Percentiles rank a stretch among this genome's conserved stretches.
phyloP scores from a whole-genome alignment of 495 filamentous ascomycete species.

The Penicillium bialowiezense region DNA sequence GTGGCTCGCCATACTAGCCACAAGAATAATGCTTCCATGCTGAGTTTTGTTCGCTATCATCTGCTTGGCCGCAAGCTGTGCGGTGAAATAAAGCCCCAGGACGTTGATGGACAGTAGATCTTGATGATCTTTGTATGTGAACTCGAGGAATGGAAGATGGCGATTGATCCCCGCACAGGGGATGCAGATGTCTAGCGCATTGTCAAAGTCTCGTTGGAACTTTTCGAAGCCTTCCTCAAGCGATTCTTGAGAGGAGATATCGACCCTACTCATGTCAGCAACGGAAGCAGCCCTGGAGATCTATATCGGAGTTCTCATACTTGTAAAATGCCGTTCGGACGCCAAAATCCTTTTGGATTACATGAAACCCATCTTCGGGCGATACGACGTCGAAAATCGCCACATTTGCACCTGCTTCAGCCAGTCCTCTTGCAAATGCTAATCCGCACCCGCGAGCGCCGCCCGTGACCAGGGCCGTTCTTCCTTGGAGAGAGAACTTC shows the following conservation, averaged over 20 bases:
- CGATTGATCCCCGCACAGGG: slow-evolving; percentile 41
- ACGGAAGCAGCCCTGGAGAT: slow-evolving; percentile 54
- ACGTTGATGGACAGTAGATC: slow-evolving; percentile 38
- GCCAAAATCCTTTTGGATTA: slow-evolving; percentile 29
- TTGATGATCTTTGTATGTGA: slow-evolving; percentile 40
- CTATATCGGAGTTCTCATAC: too few relatives aligned
- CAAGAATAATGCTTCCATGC: slow-evolving; percentile 45
- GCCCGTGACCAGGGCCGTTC: slow-evolving; percentile 80
- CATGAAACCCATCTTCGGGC: slow-evolving; percentile 24
- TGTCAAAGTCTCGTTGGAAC: slow-evolving; percentile 39
- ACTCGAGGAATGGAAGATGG: slow-evolving; percentile 37
- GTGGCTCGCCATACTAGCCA: slow-evolving; percentile 48
- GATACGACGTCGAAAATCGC: slow-evolving; percentile 58
- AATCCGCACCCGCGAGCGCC: slow-evolving; percentile 80
- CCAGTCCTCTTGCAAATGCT: slow-evolving; percentile 71
- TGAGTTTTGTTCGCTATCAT: slow-evolving; percentile 47
- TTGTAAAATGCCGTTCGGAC: slow-evolving; percentile 40
- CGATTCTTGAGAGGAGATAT: slow-evolving; percentile 56
- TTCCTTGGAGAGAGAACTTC: slow-evolving; percentile 41
- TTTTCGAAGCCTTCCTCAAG: slow-evolving; percentile 52
- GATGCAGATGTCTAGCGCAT: slow-evolving; percentile 40
- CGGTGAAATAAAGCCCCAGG: slow-evolving; percentile 38
- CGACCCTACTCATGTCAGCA: slow-evolving; percentile 53
- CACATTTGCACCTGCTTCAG: slow-evolving; percentile 81
- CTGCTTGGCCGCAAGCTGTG: slow-evolving; percentile 43